Percentiles rank a stretch among this genome's conserved stretches.
Conservation (phyloP, 495 filamentous ascomycete genomes). For the Trichoderma reesei region DNA sequence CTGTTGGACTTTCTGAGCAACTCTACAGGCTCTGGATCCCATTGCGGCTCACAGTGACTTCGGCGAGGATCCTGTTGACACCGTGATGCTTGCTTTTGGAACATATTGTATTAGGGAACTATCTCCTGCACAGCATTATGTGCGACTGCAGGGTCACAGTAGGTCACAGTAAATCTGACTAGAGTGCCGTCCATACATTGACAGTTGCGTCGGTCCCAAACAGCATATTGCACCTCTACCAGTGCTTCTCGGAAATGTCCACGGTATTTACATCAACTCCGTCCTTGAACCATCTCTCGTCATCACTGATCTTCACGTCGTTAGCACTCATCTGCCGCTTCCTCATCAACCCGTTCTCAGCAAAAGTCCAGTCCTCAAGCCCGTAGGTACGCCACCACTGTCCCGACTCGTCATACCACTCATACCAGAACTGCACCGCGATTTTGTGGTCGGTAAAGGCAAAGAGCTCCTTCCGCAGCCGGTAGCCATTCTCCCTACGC, state of each 20-base stretch:
- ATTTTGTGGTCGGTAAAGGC: constrained; percentile 62
- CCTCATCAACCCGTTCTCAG: constrained; percentile 65
- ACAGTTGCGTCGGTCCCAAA: not conserved
- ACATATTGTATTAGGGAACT: no score
- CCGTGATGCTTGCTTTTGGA: no score
- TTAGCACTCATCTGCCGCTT: constrained; percentile 92
- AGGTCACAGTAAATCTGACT: no score
- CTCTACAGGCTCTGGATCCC: no score
- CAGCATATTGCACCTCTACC: constrained; percentile 34
- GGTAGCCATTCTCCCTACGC: constrained; percentile 61
- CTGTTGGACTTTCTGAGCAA: no score
- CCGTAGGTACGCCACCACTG: constrained; percentile 90
- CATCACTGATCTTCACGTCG: constrained; percentile 58
- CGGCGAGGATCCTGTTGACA: no score
- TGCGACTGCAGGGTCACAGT: no score
- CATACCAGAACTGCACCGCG: constrained; percentile 90
- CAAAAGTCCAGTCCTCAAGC: constrained; percentile 89
- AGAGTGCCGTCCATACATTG: no score
- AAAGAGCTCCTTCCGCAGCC: constrained; percentile 82
- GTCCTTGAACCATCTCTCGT: constrained; percentile 58
- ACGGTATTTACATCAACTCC: constrained; percentile 68
- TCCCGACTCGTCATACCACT: constrained; percentile 62
- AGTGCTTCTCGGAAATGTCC: constrained; percentile 62
- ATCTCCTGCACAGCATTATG: no score
- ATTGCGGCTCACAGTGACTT: no score